A percentile compares a stretch with the other conserved stretches of the same genome.
phyloP scores from a whole-genome alignment of 1,284 basidiomycete species.

The Cutaneotrichosporon dermatis region DNA sequence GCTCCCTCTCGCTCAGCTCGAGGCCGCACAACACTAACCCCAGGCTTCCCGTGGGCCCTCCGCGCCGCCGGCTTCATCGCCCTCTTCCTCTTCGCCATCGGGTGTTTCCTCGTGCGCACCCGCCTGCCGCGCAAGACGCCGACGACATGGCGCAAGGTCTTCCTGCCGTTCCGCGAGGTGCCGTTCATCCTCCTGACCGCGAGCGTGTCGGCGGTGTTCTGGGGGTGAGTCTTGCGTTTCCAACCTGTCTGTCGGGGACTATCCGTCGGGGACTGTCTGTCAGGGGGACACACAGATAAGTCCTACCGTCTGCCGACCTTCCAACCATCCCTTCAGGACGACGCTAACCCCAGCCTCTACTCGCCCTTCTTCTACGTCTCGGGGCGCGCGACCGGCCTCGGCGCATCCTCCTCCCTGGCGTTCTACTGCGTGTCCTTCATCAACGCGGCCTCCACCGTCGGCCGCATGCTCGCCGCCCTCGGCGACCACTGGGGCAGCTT shows the following conservation, averaged over 20 bases:
- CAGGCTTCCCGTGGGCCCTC: conserved; percentile 26
- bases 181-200: conserved; percentile 25
- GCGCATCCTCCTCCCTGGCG: conserved; percentile 28
- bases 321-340: too few species aligned
- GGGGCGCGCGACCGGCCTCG: conserved; percentile 30
- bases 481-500: conserved; percentile 18
- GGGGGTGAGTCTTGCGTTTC: too few species aligned
- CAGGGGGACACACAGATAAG: too few species aligned
- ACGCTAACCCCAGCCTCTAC: conserved; percentile 28
- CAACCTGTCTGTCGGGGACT: too few species aligned
- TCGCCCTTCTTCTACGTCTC: conserved; percentile 37
- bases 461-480: conserved; percentile 15
- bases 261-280: too few species aligned
- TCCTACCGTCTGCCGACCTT: too few species aligned
- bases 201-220: conserved; percentile 1
- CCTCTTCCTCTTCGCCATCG: conserved; percentile 22
- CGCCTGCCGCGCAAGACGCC: conserved; percentile 22
- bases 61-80: conserved; percentile 30
- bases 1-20: too few species aligned
- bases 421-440: conserved; percentile 33
- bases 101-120: conserved; percentile 20
- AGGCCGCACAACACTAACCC: too few species aligned
- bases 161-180: conserved; percentile 26
- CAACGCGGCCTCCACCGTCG: conserved; percentile 34
- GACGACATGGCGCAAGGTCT: conserved; percentile 17